Conservation (phyloP, 1,284 basidiomycete species). For the Singerocomus rubriflavus region DNA sequence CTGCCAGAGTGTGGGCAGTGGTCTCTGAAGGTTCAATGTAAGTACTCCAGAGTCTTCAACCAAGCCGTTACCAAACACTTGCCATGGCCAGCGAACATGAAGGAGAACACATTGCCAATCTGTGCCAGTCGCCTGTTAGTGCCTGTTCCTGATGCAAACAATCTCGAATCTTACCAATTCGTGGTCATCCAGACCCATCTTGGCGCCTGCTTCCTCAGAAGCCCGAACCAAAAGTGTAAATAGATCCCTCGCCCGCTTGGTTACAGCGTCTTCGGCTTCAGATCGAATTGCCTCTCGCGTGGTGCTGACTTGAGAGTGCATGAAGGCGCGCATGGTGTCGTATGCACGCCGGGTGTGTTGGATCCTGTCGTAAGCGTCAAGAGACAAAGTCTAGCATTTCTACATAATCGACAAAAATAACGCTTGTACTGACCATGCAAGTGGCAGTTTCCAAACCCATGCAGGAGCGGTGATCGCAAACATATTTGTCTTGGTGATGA, state of each 20-base stretch:
- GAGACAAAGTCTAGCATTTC: background rate
- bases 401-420: background rate
- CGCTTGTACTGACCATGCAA: constrained; percentile 35
- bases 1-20: constrained; percentile 47
- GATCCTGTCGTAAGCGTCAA: constrained; percentile 14
- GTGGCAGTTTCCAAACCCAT: constrained; percentile 43
- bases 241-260: constrained; percentile 33
- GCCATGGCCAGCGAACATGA: constrained; percentile 59
- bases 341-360: constrained; percentile 29
- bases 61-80: constrained; percentile 6
- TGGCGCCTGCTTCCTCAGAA: constrained; percentile 45
- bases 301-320: constrained; percentile 39
- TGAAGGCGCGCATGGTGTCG: constrained; percentile 34
- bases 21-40: constrained; percentile 39
- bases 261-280: constrained; percentile 14
- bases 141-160: background rate
- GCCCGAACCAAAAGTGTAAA: constrained; percentile 51
- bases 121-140: constrained; percentile 18
- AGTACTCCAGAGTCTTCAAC: background rate
- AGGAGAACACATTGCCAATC: constrained; percentile 53
- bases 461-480: constrained; percentile 36
- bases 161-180: constrained; percentile 40
- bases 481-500: constrained; percentile 34
- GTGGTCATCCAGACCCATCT: constrained; percentile 42
- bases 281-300: constrained; percentile 35